A percentile compares a stretch with the other conserved stretches of the same genome.
phyloP scores from a whole-genome alignment of 2,329 filamentous ascomycete species.

The Mariannaea sp. region DNA sequence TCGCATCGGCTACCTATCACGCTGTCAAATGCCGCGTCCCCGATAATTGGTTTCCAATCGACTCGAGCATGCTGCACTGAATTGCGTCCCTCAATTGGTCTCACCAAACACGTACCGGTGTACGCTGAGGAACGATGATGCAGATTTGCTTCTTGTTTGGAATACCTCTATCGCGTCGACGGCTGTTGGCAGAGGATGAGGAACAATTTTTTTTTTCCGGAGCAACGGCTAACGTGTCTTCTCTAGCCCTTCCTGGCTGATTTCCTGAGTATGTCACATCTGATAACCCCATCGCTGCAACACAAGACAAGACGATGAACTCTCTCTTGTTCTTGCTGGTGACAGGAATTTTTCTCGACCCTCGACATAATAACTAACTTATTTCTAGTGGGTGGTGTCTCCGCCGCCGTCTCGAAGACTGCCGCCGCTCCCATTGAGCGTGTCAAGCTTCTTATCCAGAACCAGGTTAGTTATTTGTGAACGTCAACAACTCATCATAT shows the following conservation, averaged over 20 bases:
- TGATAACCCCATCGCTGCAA: constrained; percentile 21
- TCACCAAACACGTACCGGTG: constrained; percentile 1
- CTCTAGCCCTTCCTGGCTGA: constrained; percentile 89
- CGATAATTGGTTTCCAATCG: constrained; percentile 28
- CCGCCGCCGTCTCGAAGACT: constrained; percentile 99
- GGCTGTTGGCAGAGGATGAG: constrained; percentile 8
- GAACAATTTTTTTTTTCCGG: background rate
- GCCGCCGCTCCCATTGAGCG: constrained; percentile 99
- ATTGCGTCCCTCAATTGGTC: constrained; percentile 26
- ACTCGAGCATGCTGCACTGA: constrained; percentile 7
- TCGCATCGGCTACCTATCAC: constrained; percentile 8
- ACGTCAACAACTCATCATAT: background rate
- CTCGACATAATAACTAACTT: constrained; percentile 23
- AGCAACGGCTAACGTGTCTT: constrained; percentile 32
- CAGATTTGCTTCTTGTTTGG: background rate
- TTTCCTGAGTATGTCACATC: constrained; percentile 87
- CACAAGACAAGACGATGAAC: constrained; percentile 14
- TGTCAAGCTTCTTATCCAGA: constrained; percentile 99
- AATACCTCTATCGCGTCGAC: constrained; percentile 10
- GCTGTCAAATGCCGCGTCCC: constrained; percentile 39
- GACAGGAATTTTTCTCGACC: constrained; percentile 24
- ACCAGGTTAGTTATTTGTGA: constrained; percentile 76
- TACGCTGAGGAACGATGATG: background rate
- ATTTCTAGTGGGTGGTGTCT: constrained; percentile 94
- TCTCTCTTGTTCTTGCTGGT: constrained; percentile 13